phyloP scores from a whole-genome alignment of 305 asterid species.

The Rubia tinctorum region DNA sequence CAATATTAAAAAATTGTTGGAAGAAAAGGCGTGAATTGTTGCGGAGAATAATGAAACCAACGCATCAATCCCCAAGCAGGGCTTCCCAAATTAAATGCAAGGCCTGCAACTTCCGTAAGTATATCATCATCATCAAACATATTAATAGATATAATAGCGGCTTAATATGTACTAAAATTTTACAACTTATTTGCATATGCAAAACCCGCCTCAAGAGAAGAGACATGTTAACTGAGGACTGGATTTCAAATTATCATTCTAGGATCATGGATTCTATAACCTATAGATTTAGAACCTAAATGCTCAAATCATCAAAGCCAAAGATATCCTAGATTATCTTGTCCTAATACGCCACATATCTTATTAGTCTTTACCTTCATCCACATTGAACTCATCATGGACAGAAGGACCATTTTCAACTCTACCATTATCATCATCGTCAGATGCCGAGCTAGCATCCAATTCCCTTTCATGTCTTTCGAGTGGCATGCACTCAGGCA shows the following conservation, averaged over 20 bases:
- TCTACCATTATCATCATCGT: conserved; percentile 23
- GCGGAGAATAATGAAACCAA: too few relatives aligned
- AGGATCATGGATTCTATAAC: background rate
- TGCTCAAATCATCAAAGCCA: background rate
- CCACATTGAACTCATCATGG: conserved; percentile 13
- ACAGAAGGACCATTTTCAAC: conserved; percentile 18
- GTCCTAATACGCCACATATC: conserved; percentile 22
- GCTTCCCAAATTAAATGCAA: too few relatives aligned
- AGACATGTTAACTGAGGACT: background rate
- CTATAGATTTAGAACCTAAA: background rate
- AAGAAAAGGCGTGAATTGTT: too few relatives aligned
- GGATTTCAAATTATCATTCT: background rate
- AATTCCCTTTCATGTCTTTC: conserved; percentile 52
- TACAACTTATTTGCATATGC: background rate
- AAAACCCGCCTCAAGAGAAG: background rate
- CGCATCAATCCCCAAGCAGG: too few relatives aligned
- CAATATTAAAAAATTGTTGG: too few relatives aligned
- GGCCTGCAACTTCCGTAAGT: too few relatives aligned
- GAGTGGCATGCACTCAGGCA: conserved; percentile 64
- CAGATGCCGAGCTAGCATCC: conserved; percentile 55
- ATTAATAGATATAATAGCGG: background rate
- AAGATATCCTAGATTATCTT: background rate
- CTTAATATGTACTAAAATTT: background rate
- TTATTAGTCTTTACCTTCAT: conserved; percentile 26
- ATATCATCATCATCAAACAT: background rate